These are phyloP conservation scores for Coemansia brasiliensis DNA, from an alignment of 192 early-diverging fungal genomes.

Conservation along the genomic window DNA sequence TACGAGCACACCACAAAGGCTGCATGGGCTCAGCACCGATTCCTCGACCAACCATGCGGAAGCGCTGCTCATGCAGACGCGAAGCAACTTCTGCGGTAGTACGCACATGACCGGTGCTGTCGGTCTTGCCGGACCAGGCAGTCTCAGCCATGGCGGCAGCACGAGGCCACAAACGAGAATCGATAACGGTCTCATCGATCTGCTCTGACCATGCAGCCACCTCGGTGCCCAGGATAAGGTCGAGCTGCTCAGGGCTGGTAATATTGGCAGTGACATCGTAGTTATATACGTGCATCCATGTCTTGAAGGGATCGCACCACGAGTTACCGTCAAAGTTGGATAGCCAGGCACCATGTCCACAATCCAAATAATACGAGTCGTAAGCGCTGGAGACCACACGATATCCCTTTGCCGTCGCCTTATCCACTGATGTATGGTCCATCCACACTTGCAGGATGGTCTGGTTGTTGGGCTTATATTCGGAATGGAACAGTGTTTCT, in stretches of 20 bases:
- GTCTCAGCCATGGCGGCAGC: constrained; percentile 66
- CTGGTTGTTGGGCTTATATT: constrained; percentile 58
- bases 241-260: constrained; percentile 52
- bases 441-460: constrained; percentile 70
- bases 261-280: constrained; percentile 63
- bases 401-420: constrained; percentile 60
- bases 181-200: constrained; percentile 59
- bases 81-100: constrained; percentile 61
- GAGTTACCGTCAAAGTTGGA: constrained; percentile 64
- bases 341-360: constrained; percentile 74
- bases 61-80: constrained; percentile 71
- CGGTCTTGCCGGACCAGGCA: constrained; percentile 67
- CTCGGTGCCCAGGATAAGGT: constrained; percentile 66
- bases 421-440: constrained; percentile 56
- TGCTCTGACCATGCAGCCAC: constrained; percentile 74
- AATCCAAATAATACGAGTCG: constrained; percentile 73
- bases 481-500: constrained; percentile 62
- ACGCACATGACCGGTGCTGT: constrained; percentile 56
- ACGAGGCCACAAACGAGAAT: constrained; percentile 69
- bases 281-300: constrained; percentile 71
- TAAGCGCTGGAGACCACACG: constrained; percentile 59
- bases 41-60: constrained; percentile 66
- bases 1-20: constrained; percentile 70
- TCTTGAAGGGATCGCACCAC: constrained; percentile 75
- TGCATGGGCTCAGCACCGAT: constrained; percentile 70